Base-by-base conservation (phyloP, 2,329 filamentous ascomycete species). In the Ophiostoma montium region DNA sequence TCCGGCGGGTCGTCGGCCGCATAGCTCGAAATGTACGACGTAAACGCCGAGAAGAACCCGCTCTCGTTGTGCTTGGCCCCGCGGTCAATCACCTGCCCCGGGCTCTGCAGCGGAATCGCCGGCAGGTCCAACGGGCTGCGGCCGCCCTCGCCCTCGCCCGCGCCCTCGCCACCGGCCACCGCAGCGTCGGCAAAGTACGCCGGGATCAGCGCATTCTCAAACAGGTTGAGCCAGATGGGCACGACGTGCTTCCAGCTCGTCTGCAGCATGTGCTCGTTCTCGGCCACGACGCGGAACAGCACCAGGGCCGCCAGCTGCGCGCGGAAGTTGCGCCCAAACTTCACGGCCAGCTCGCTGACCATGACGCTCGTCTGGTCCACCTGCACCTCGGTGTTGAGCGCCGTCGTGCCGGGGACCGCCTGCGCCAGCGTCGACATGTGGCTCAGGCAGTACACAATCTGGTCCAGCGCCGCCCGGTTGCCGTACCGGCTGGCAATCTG, bases 1-100 rank as follows among this genome's bases (percentile, higher is more conserved):
- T 98, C 92, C 0, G 92, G 92, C 12, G 92, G 92, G 60, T 98
- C 92, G 63, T 96, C 92, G 11, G 92, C 94, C 38, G 94, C 92
- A 62, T 98, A 96, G 63, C 90, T 96, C n/a, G 89, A 94, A 31
- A 98, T 88, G 60, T 96, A 98, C 5, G 86, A 94, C 0, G 90
- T 94, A 59, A 98, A 86, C 1, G 90, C 88, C 4, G 89, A 95
- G 62, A 98, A 88, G 46, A 98, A 76, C 6, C 92, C 88, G 2
- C 81, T 80, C 27, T 98, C 92, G 51, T 73, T 78, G 32, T 81
- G 72, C 55, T 86, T 84, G 38, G 84, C 74, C 50, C 82, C 88
- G 50, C 90, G 80, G 62, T 96, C 92, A 55, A 98, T 89, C 45
- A 96, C 78, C 61, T 95, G 89, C 10, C 87, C 92, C 2, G 92